These are phyloP conservation scores for Elsinoe necatrix DNA, from an alignment of 2,329 filamentous ascomycete genomes.

Conservation along the genomic window DNA sequence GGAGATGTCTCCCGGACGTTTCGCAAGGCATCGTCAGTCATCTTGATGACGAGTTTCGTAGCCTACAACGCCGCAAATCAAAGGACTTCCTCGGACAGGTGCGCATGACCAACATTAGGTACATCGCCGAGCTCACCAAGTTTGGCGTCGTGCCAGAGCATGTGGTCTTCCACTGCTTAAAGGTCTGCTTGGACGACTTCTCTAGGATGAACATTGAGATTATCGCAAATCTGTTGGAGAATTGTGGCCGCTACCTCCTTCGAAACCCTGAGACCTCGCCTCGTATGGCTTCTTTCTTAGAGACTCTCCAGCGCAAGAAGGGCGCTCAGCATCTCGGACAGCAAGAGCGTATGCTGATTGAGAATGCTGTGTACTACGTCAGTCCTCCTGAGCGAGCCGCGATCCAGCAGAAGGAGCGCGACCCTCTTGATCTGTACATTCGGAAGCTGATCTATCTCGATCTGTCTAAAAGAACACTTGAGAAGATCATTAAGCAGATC, in stretches of 20 bases:
- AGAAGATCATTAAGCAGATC: conserved; percentile 88
- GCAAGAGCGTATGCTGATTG: conserved; percentile 94
- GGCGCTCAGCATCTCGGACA: conserved; percentile 89
- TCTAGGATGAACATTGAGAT: conserved; percentile 99
- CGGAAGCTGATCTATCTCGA: conserved; percentile 89
- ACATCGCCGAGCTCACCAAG: conserved; percentile 92
- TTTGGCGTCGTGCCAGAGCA: conserved; percentile 97
- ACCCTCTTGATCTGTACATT: conserved; percentile 85
- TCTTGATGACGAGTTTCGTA: conserved; percentile 92
- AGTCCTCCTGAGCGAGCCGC: conserved; percentile 89
- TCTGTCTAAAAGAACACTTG: conserved; percentile 87
- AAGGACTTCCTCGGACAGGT: conserved; percentile 96
- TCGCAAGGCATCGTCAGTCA: conserved; percentile 84
- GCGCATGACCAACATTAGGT: conserved; percentile 89
- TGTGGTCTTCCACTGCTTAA: conserved; percentile 97
- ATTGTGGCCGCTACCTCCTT: conserved; percentile 88
- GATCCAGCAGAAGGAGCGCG: conserved; percentile 93
- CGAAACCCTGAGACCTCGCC: conserved; percentile 88
- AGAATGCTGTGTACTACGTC: conserved; percentile 97
- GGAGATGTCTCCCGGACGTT: conserved; percentile 90
- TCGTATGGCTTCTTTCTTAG: conserved; percentile 86
- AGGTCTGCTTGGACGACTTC: conserved; percentile 94
- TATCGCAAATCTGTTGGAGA: conserved; percentile 89
- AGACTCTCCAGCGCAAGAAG: conserved; percentile 94
- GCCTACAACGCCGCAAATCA: conserved; percentile 89